Conservation (phyloP, 169 alveolate species). For the Plasmodium sp. region DNA sequence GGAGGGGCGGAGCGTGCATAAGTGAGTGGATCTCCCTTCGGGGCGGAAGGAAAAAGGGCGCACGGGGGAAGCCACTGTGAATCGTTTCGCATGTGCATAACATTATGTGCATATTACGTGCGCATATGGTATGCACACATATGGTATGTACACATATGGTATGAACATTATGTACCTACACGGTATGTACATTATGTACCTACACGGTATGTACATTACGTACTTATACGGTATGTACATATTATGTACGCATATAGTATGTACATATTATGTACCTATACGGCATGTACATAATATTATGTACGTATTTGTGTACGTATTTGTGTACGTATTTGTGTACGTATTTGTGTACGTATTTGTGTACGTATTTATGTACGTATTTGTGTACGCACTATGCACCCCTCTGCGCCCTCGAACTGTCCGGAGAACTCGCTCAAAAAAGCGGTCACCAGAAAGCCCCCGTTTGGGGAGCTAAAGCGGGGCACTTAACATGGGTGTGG, state of each 20-base stretch:
- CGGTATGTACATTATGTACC: background rate
- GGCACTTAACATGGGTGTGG: background rate
- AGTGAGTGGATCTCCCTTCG: background rate
- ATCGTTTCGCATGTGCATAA: background rate
- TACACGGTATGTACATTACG: too few species aligned
- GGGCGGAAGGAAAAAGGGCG: background rate
- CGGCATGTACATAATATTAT: too few species aligned
- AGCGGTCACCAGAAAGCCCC: background rate
- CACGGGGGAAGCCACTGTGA: background rate
- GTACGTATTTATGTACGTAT: too few species aligned
- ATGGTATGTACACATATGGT: too few species aligned
- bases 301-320: too few species aligned
- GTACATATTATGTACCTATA: too few species aligned
- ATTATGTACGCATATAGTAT: too few species aligned
- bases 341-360: too few species aligned
- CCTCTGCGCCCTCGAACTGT: background rate
- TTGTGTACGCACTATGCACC: background rate
- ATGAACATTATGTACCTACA: too few species aligned
- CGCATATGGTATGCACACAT: too few species aligned
- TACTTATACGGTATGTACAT: too few species aligned
- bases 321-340: too few species aligned
- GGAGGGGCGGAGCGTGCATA: background rate
- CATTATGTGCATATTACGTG: background rate
- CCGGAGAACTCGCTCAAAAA: background rate
- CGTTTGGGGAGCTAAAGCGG: background rate